Conservation (phyloP, 306 rosid genomes). For the Quercus aquifolioides region DNA sequence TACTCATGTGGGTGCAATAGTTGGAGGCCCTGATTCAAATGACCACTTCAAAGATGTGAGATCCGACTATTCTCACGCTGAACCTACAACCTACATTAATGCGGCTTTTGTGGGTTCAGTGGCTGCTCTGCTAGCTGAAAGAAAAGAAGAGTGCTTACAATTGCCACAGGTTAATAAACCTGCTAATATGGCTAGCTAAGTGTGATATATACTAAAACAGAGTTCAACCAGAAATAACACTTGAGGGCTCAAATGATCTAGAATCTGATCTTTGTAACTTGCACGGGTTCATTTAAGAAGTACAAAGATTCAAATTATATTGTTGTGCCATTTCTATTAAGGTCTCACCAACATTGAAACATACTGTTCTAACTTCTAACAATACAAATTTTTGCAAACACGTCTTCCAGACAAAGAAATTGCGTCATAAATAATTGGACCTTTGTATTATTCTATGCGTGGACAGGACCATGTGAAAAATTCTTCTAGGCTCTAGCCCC, state of each 20-base stretch:
- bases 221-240: background rate
- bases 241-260: background rate
- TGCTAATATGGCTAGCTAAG: background rate
- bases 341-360: no score
- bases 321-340: no score
- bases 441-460: no score
- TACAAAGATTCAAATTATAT: no score
- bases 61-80: constrained; percentile 70
- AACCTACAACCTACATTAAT: constrained; percentile 75
- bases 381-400: no score
- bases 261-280: background rate
- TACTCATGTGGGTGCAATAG: constrained; percentile 67
- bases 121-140: constrained; percentile 47
- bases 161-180: background rate
- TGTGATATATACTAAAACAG: background rate
- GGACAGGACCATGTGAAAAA: no score
- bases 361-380: no score
- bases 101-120: constrained; percentile 80
- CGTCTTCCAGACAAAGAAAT: no score
- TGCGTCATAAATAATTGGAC: no score
- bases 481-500: no score
- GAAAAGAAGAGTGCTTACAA: background rate
- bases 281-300: background rate
- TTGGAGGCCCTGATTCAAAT: constrained; percentile 72
- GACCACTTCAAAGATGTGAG: constrained; percentile 63